Base-by-base conservation (phyloP, 2,329 filamentous ascomycete genomes). In the Claviceps pusilla region DNA sequence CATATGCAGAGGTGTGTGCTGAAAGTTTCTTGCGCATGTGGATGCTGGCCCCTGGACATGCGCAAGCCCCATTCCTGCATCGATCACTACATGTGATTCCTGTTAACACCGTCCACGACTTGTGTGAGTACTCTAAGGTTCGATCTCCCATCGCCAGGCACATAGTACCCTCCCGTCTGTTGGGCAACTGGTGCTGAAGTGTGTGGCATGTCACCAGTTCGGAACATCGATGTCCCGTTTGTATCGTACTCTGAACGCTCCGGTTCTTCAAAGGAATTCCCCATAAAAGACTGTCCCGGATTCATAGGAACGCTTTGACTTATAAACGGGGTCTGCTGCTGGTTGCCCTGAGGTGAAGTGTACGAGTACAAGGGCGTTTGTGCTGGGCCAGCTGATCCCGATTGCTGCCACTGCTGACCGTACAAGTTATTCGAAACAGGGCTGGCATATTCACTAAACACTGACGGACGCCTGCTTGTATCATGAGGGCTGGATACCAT, bases 321-420 rank as follows among this genome's bases (percentile, higher is more conserved):
- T 24, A 67, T 63, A 56, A 68, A 71, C 1, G 67, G 58, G 1
- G 65, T 54, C 37, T 64, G 59, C 37, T 66, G 58, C 14, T 65
- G 52, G 11, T 64, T 62, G 4, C 65, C 57, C 28, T 69, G 68
- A 52, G 75, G 71, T 7, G 69, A 62, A 14, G 70, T 66, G 52
- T 75, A 77, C 1, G 73, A 61, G 58, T 78, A 79, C 57, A 78
- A 64, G 0, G 73, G 59, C 0, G 73, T 63, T 2, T 68, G 68
- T 41, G 63, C 69, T 0, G 75, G 64, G 0, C 71, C 67, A 0
- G 69, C 67, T 3, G 75, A 73, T 14, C 64, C 64, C 7, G 55
- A 28, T 28, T 71, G 64, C 57, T 72, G 73, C 76, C 75, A 78
- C 10, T 67, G 62, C 33, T 68, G 68, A 7, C 65, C 57, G 59